Evolutionary conservation across 345 rosid species (phyloP).

Genomic region (Populus tremula): DNA sequence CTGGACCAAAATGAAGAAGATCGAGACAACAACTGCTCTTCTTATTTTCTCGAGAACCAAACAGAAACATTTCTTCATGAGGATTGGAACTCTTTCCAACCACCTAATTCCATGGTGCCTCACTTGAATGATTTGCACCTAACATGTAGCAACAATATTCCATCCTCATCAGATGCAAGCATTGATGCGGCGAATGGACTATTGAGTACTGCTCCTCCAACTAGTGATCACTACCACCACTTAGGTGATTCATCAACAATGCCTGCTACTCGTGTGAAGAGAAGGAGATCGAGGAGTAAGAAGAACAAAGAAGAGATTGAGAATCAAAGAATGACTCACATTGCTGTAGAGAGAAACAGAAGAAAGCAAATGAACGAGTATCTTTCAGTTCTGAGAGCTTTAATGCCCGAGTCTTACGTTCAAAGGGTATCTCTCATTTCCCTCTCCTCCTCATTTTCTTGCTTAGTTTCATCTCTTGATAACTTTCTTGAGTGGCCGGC

Average conservation of each 20-base stretch:
- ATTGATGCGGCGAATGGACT: not conserved
- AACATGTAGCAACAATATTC: constrained; percentile 8
- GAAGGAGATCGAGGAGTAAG: constrained; percentile 57
- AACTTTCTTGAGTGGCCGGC: not conserved
- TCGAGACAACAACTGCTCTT: constrained; percentile 13
- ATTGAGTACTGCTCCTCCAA: not conserved
- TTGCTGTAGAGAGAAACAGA: constrained; percentile 94
- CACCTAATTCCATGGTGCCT: constrained; percentile 24
- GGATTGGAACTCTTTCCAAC: constrained; percentile 28
- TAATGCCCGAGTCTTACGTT: constrained; percentile 86
- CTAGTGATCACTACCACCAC: not conserved
- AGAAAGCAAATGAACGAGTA: constrained; percentile 93
- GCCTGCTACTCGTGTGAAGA: constrained; percentile 37
- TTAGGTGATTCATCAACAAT: constrained; percentile 18
- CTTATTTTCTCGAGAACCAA: constrained; percentile 42
- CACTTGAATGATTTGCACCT: constrained; percentile 21
- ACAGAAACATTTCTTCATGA: constrained; percentile 30
- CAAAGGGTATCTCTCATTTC: constrained; percentile 52
- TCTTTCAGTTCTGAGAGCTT: constrained; percentile 66
- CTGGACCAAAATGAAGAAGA: constrained; percentile 23
- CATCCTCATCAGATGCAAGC: constrained; percentile 20
- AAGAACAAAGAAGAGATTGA: constrained; percentile 83
- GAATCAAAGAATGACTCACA: constrained; percentile 95
- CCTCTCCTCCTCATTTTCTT: not conserved
- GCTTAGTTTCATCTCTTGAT: not conserved